Conservation (phyloP, 1,139 yeast genomes). For the Suhomyces kunorum region DNA sequence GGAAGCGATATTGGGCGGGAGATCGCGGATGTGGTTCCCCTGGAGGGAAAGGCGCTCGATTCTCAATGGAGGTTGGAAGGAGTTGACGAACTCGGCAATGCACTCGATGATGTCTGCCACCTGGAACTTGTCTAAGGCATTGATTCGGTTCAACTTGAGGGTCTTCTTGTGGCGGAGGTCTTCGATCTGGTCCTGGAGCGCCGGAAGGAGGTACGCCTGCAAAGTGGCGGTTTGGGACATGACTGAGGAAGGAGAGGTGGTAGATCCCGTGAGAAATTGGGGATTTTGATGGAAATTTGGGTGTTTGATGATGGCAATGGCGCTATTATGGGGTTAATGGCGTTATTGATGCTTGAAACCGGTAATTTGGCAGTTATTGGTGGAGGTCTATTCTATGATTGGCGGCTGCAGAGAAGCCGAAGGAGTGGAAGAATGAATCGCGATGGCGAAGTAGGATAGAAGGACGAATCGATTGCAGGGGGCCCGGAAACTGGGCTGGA, state of each 20-base stretch:
- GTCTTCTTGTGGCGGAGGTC: conserved; percentile 18
- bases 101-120: conserved; percentile 19
- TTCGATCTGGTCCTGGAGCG: conserved; percentile 21
- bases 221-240: conserved; percentile 11
- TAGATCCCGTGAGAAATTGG: not conserved
- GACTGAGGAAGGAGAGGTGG: not conserved
- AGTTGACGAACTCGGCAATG: conserved; percentile 19
- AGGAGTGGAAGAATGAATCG: too few species aligned
- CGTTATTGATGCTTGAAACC: too few species aligned
- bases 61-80: conserved; percentile 32
- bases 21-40: conserved; percentile 46
- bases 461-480: too few species aligned
- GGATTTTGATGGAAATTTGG: not conserved
- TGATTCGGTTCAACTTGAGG: conserved; percentile 17
- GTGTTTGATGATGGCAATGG: too few species aligned
- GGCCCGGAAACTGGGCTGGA: not conserved
- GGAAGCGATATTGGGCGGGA: conserved; percentile 51
- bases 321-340: too few species aligned
- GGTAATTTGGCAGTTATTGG: too few species aligned
- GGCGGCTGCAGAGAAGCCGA: too few species aligned
- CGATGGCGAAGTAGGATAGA: too few species aligned
- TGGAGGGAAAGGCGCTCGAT: conserved; percentile 58
- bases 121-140: conserved; percentile 6
- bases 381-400: too few species aligned
- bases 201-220: conserved; percentile 14